Base-by-base conservation (phyloP, 257 asterid genomes). In the Nicotiana attenuata region DNA sequence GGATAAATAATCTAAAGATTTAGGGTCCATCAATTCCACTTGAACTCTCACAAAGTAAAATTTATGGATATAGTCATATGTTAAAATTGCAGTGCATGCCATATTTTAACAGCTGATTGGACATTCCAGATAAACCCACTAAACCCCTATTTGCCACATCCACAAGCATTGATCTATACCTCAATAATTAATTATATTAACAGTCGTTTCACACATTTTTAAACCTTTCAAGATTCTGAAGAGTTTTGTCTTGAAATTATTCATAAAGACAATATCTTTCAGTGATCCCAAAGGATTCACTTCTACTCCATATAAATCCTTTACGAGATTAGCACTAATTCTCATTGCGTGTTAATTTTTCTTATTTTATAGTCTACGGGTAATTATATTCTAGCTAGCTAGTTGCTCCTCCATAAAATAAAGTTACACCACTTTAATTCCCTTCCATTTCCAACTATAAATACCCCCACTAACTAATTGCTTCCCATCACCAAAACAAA, bases 211-310 rank as follows among this genome's bases (percentile, higher is more conserved):
- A 53, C 22, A 66, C 66, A 47, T 66, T 66, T 66, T 76, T 41
- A 68, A 76, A 69, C 90, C 88, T 82, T 83, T 86, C 85, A 82
- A 85, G 73, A 71, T 85, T 81, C 33, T 80, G 78, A 87, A 88
- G 83, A 83, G 87, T 55, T 85, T 24, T 47, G 1, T 66, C 29
- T 38, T 11, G 55, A 50, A 50, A 50, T 50, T 50, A 5, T 50
- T 50, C 55, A 50, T 11, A 50, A 9, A 73, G 5, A 76, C 76
- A 81, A 38, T 38, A 85, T 84, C 85, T 77, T 68, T 71, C n/a
- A n/a, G n/a, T n/a, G n/a, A n/a, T n/a, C n/a, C n/a, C n/a, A n/a
- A n/a, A n/a, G n/a, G n/a, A n/a, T n/a, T n/a, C 79, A 38, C 16
- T 82, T 47, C 16, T 10, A 16, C 55, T 10, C 15, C 16, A 47